Percentiles rank a stretch among this genome's conserved stretches.
phyloP scores from a whole-genome alignment of 2,329 filamentous ascomycete genomes.

The Fusarium caatingaense region DNA sequence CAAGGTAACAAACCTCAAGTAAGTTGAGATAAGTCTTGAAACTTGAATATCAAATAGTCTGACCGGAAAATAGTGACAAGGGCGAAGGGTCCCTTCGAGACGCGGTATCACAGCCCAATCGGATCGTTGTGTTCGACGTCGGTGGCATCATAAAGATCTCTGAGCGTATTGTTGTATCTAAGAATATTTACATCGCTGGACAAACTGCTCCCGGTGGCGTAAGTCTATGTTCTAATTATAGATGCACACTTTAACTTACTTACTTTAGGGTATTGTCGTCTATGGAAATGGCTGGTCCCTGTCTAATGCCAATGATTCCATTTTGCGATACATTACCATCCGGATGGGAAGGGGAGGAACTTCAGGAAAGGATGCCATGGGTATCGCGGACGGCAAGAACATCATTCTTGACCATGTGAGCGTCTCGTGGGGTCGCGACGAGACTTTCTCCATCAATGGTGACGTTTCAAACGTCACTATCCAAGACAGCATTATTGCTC shows the following conservation, averaged over 20 bases:
- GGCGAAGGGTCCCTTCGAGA: constrained; percentile 51
- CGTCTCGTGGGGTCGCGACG: constrained; percentile 66
- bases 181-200: constrained; percentile 59
- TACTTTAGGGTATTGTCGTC: constrained; percentile 57
- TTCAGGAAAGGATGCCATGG: constrained; percentile 65
- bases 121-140: constrained; percentile 60
- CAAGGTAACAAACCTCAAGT: constrained; percentile 53
- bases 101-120: constrained; percentile 55
- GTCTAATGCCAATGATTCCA: constrained; percentile 63
- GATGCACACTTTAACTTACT: background rate
- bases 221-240: constrained; percentile 41
- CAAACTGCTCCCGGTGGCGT: constrained; percentile 62
- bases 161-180: constrained; percentile 57
- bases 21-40: constrained; percentile 5
- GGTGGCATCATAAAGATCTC: constrained; percentile 61
- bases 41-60: background rate
- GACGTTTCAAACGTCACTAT: constrained; percentile 61
- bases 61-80: constrained; percentile 47
- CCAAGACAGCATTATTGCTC: constrained; percentile 64
- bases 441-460: constrained; percentile 65
- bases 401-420: constrained; percentile 69
- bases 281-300: constrained; percentile 67
- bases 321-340: constrained; percentile 66
- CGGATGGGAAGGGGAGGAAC: constrained; percentile 63
- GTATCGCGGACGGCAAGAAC: constrained; percentile 62